Conservation (phyloP, 2,329 filamentous ascomycete genomes). For the Diaporthe citriasiana region DNA sequence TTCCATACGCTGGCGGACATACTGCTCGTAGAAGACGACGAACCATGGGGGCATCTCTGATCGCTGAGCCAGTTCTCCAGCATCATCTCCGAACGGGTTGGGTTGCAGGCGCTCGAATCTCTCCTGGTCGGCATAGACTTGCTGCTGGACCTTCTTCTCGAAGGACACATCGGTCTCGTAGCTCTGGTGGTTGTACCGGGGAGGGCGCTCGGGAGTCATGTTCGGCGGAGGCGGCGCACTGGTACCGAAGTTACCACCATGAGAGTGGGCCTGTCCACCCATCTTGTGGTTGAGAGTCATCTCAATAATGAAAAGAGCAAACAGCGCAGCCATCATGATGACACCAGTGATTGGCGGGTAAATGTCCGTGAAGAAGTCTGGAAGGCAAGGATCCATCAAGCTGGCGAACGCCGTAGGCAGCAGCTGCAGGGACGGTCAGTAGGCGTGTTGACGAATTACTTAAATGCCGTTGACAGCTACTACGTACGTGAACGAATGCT, state of each 20-base stretch:
- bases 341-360: slow-evolving; percentile 75
- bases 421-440: slow-evolving; percentile 53
- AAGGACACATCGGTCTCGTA: slow-evolving; percentile 53
- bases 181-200: slow-evolving; percentile 49
- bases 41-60: slow-evolving; percentile 73
- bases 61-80: slow-evolving; percentile 48
- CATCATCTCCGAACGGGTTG: slow-evolving; percentile 47
- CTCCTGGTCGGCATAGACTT: slow-evolving; percentile 41
- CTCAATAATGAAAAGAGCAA: slow-evolving; percentile 73
- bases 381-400: slow-evolving; percentile 67
- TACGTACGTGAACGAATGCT: slow-evolving; percentile 76
- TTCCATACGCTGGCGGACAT: slow-evolving; percentile 71
- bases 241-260: slow-evolving; percentile 68
- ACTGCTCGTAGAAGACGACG: slow-evolving; percentile 74
- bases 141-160: slow-evolving; percentile 40
- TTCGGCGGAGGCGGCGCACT: slow-evolving; percentile 44
- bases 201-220: slow-evolving; percentile 49
- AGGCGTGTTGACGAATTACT: background rate
- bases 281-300: slow-evolving; percentile 73
- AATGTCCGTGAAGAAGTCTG: slow-evolving; percentile 69
- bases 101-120: slow-evolving; percentile 37
- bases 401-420: slow-evolving; percentile 72
- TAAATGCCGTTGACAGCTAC: background rate
- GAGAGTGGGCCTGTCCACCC: slow-evolving; percentile 65
- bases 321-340: slow-evolving; percentile 75